phyloP scores from a whole-genome alignment of 2,329 filamentous ascomycete genomes.

The Aotearoamyces nothofagi region DNA sequence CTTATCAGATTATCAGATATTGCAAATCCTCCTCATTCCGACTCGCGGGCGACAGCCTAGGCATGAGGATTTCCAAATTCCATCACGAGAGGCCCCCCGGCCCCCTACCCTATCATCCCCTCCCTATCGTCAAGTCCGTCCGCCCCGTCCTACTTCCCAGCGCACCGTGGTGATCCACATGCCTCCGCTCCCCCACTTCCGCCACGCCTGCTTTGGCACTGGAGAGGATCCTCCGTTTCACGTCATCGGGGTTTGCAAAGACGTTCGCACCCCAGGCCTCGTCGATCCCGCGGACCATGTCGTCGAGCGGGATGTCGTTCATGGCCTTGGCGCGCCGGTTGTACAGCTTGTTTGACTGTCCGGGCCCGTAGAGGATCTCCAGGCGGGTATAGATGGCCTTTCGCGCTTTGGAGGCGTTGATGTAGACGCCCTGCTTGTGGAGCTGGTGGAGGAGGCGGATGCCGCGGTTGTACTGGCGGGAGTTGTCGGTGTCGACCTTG shows the following conservation, averaged over 20 bases:
- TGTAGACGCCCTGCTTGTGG: slow-evolving; percentile 6
- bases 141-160: no score
- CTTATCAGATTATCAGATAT: no score
- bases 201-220: no score
- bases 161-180: no score
- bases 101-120: no score
- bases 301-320: slow-evolving; percentile 5
- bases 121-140: no score
- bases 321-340: slow-evolving; percentile 8
- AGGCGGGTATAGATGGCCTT: slow-evolving; percentile 14
- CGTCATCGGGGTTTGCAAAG: slow-evolving; percentile 2
- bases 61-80: no score
- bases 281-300: slow-evolving; percentile 10
- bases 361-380: slow-evolving; percentile 13
- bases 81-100: no score
- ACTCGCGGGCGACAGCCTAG: no score
- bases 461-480: slow-evolving; percentile 6
- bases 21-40: no score
- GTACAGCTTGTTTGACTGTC: slow-evolving; percentile 7
- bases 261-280: slow-evolving; percentile 8
- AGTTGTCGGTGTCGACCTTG: background rate
- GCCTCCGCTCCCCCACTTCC: no score
- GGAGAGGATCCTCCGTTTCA: slow-evolving; percentile 1
- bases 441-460: slow-evolving; percentile 14
- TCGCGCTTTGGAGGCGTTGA: slow-evolving; percentile 6